A percentile compares a stretch with the other conserved stretches of the same genome.
These are phyloP conservation scores for California macrophylla DNA, from an alignment of 441 rosid genomes.

Conservation along the genomic window DNA sequence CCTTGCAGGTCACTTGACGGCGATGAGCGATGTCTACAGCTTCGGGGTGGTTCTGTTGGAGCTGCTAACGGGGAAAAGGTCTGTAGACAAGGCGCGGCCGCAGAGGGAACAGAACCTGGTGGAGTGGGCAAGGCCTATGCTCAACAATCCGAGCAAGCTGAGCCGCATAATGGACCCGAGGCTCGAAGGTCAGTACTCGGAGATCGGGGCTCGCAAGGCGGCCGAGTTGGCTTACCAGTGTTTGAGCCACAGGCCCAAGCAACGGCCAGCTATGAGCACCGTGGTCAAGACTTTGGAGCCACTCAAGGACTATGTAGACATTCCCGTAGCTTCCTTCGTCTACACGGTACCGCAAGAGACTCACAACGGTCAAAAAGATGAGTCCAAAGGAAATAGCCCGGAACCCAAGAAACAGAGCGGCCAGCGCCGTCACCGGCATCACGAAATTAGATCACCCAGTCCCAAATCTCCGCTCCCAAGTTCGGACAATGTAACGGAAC, in stretches of 20 bases:
- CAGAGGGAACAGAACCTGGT: slow-evolving; percentile 48
- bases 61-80: slow-evolving; percentile 43
- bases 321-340: slow-evolving; percentile 38
- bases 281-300: slow-evolving; percentile 42
- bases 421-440: neutral
- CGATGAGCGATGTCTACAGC: too few relatives aligned
- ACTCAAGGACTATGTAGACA: slow-evolving; percentile 37
- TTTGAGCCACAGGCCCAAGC: slow-evolving; percentile 54
- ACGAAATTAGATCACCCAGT: neutral
- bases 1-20: slow-evolving; percentile 30
- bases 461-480: neutral
- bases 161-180: slow-evolving; percentile 50
- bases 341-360: slow-evolving; percentile 32
- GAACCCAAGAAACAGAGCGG: neutral
- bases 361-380: neutral
- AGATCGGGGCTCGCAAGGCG: slow-evolving; percentile 47
- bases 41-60: slow-evolving; percentile 53
- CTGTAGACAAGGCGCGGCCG: slow-evolving; percentile 46
- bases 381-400: neutral
- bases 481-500: neutral
- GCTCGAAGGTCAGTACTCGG: slow-evolving; percentile 67
- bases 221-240: slow-evolving; percentile 56
- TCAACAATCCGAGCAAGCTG: slow-evolving; percentile 43
- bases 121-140: slow-evolving; percentile 55
- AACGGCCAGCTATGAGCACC: slow-evolving; percentile 40